Conservation (phyloP, 306 rosid genomes). For the Pyrus bretschneideri region DNA sequence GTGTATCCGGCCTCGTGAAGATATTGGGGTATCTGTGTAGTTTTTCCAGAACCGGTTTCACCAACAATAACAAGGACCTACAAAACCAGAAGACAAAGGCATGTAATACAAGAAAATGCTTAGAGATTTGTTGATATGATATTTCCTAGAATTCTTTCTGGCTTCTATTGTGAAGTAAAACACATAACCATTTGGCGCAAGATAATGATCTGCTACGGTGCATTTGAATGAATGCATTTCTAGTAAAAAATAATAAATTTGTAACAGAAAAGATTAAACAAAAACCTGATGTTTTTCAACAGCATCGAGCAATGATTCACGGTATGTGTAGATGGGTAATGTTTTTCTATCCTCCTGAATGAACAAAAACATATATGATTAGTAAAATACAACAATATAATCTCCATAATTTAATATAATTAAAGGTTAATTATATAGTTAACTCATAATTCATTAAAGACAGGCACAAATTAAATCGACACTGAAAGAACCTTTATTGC, state of each 20-base stretch:
- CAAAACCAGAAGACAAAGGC: slow-evolving; percentile 5
- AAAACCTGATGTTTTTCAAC: slow-evolving; percentile 69
- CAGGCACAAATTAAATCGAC: not conserved
- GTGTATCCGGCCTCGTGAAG: slow-evolving; percentile 97
- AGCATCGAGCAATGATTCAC: slow-evolving; percentile 79
- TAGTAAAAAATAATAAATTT: not conserved
- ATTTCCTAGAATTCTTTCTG: not conserved
- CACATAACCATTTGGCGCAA: not conserved
- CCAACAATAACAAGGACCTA: slow-evolving; percentile 87
- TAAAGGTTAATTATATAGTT: slow-evolving; percentile 5
- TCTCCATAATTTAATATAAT: not conserved
- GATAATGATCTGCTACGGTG: not conserved
- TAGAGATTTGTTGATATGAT: not conserved
- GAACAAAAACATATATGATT: slow-evolving; percentile 12
- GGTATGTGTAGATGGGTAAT: slow-evolving; percentile 68
- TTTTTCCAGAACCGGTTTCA: slow-evolving; percentile 98
- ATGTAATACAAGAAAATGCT: not conserved
- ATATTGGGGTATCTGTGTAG: slow-evolving; percentile 96
- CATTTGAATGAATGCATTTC: not conserved
- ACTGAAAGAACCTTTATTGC: not conserved
- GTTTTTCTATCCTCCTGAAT: slow-evolving; percentile 72
- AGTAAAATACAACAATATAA: not conserved
- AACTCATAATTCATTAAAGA: not conserved
- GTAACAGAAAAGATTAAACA: not conserved
- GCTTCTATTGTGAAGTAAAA: not conserved